These are phyloP conservation scores for Diplodia seriata DNA, from an alignment of 2,329 filamentous ascomycete species.

Conservation along the genomic window DNA sequence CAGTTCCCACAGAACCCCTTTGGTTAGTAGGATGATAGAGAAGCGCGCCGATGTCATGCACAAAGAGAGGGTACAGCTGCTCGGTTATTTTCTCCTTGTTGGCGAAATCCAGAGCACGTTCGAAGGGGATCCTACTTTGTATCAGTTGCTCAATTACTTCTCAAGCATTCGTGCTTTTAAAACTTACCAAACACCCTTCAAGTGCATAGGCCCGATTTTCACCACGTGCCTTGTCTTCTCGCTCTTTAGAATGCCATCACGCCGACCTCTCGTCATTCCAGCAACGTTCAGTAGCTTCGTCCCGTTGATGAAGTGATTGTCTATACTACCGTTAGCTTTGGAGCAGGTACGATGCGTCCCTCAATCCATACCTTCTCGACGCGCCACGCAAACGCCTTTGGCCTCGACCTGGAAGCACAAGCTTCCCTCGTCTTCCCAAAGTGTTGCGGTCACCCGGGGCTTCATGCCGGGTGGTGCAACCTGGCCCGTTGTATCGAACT, in stretches of 20 bases:
- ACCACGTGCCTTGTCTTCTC: conserved; percentile 97
- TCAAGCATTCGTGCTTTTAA: background rate
- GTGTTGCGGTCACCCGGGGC: conserved; percentile 90
- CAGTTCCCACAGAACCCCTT: conserved; percentile 72
- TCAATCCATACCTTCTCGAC: conserved; percentile 76
- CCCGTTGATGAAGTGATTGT: conserved; percentile 99
- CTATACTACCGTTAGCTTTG: conserved; percentile 54
- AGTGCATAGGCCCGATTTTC: conserved; percentile 98
- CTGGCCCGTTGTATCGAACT: conserved; percentile 89
- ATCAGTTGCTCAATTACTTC: conserved; percentile 29
- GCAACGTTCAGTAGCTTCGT: conserved; percentile 97
- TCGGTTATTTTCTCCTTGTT: conserved; percentile 99
- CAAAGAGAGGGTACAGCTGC: conserved; percentile 91
- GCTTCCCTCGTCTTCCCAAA: conserved; percentile 98
- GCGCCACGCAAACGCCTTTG: conserved; percentile 91
- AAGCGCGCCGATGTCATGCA: conserved; percentile 93
- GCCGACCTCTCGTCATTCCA: conserved; percentile 93
- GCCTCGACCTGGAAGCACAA: conserved; percentile 98
- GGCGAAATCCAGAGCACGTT: conserved; percentile 95
- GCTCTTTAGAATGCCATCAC: conserved; percentile 96
- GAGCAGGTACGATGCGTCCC: background rate
- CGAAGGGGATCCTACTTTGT: conserved; percentile 85
- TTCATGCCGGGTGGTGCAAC: conserved; percentile 93
- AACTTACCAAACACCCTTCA: conserved; percentile 93
- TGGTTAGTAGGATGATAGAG: conserved; percentile 94